Evolutionary conservation across 768 basidiomycete species (phyloP), one percentile per base, ranked within the genome.

Genomic region (Mrakia frigida): DNA sequence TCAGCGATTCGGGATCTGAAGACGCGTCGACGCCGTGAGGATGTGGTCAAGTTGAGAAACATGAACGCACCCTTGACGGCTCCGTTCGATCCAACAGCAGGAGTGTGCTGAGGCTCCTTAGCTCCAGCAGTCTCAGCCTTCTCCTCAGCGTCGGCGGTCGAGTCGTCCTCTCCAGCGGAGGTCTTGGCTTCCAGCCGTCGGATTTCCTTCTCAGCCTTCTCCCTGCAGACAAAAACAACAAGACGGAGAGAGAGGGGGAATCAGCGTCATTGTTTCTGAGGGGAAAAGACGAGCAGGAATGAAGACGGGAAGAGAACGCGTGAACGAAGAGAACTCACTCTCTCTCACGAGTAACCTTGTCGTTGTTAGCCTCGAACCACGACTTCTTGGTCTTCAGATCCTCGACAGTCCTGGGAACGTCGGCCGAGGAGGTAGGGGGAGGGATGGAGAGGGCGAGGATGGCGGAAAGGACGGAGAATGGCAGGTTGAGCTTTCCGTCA

Each of bases 281-380:
- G 46, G 10, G 46, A 21, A 6, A 14, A 50, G 46, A n/a, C n/a
- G n/a, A n/a, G n/a, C n/a, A n/a, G n/a, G n/a, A n/a, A n/a, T n/a
- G n/a, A n/a, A n/a, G n/a, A n/a, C n/a, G n/a, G n/a, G n/a, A 2
- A 50, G 46, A 50, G 11, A 21, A 50, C 2, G 46, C 43, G 43
- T 11, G 16, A 14, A 43, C 43, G n/a, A n/a, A n/a, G 23, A 25
- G 6, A 33, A 68, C 65, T 80, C 65, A 68, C 65, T 39, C 65
- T 68, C 65, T 74, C 56, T 82, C 82, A 79, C 82, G 81, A 70
- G 84, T 84, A 79, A 82, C 83, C 35, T 80, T 70, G 37, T 87
- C 88, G 84, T 95, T 94, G 85, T 98, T 98, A 43, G 92, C 95
- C 82, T 91, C 89, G 81, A 89, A 97, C 94, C 94, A 98, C 33